A percentile compares a stretch with the other conserved stretches of the same genome.
Conservation (phyloP, 805 yeast species). For the Dipodascopsis uninucleata region DNA sequence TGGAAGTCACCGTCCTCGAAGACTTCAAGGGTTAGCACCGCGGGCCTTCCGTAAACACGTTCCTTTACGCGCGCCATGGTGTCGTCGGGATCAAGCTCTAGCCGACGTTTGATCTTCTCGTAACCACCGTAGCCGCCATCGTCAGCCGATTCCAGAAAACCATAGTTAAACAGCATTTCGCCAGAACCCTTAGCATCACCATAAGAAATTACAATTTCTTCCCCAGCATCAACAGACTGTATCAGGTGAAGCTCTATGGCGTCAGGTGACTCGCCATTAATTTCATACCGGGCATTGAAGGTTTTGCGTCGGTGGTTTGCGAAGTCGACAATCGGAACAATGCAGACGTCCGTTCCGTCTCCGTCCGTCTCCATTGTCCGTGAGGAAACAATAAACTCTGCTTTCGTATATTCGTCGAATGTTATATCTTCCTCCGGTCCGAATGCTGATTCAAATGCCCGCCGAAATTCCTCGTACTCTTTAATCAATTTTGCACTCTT, state of each 20-base stretch:
- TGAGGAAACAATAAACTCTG: conserved; percentile 39
- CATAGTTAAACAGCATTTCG: conserved; percentile 41
- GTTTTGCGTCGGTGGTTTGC: conserved; percentile 43
- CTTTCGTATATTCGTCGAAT: conserved; percentile 33
- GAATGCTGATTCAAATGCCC: conserved; percentile 3
- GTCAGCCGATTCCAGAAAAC: conserved; percentile 32
- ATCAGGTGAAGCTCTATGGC: conserved; percentile 21
- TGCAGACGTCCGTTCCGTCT: conserved; percentile 37
- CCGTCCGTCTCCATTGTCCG: conserved; percentile 33
- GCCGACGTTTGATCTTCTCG: conserved; percentile 17
- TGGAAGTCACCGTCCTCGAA: conserved; percentile 3
- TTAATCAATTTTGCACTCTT: conserved; percentile 5
- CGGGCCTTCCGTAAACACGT: conserved; percentile 14
- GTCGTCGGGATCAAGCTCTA: conserved; percentile 8
- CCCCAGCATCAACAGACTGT: conserved; percentile 10
- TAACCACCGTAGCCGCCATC: conserved; percentile 4
- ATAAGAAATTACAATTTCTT: conserved; percentile 38
- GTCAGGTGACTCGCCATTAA: conserved; percentile 40
- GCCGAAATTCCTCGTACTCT: conserved; percentile 2
- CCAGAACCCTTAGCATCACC: conserved; percentile 37
- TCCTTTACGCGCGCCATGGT: conserved; percentile 7
- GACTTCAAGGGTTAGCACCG: conserved; percentile 11
- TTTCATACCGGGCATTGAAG: conserved; percentile 39
- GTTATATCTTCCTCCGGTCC: conserved; percentile 15
- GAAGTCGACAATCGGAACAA: conserved; percentile 55